A percentile compares a stretch with the other conserved stretches of the same genome.
Evolutionary conservation across 768 basidiomycete genomes (phyloP).

Genomic region (Mycena vulgaris): DNA sequence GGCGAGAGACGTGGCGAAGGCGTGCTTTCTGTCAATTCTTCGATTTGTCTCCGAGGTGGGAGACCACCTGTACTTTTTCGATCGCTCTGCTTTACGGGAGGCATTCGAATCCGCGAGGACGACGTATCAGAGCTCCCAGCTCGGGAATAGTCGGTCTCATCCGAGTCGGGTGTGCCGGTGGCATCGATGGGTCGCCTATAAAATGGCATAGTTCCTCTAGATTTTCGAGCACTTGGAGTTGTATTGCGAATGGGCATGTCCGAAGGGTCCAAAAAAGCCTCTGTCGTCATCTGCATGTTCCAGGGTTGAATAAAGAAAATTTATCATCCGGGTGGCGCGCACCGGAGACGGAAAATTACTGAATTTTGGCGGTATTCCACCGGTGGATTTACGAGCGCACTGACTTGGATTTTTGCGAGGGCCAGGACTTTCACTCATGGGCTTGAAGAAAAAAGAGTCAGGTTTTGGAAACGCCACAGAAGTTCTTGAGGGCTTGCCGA

Average conservation of each 20-base stretch:
- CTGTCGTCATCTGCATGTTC: neutral
- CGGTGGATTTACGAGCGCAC: constrained; percentile 24
- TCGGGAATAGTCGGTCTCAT: neutral
- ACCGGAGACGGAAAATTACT: neutral
- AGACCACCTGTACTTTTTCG: neutral
- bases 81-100: constrained; percentile 5
- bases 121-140: neutral
- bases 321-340: neutral
- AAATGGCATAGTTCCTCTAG: neutral
- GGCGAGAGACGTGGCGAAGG: neutral
- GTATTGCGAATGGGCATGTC: constrained; percentile 1
- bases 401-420: neutral
- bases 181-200: neutral
- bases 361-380: neutral
- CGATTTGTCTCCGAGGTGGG: neutral
- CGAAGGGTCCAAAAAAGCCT: neutral
- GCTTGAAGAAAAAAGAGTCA: constrained; percentile 3
- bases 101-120: neutral
- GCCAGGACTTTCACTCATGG: constrained; percentile 1
- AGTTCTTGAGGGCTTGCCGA: neutral
- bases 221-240: too few relatives aligned
- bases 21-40: neutral
- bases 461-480: neutral
- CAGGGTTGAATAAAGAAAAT: neutral
- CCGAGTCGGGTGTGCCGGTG: neutral